A percentile compares a stretch with the other conserved stretches of the same genome.
These are phyloP conservation scores for Quercus engelmannii DNA, from an alignment of 306 rosid species.

Conservation along the genomic window DNA sequence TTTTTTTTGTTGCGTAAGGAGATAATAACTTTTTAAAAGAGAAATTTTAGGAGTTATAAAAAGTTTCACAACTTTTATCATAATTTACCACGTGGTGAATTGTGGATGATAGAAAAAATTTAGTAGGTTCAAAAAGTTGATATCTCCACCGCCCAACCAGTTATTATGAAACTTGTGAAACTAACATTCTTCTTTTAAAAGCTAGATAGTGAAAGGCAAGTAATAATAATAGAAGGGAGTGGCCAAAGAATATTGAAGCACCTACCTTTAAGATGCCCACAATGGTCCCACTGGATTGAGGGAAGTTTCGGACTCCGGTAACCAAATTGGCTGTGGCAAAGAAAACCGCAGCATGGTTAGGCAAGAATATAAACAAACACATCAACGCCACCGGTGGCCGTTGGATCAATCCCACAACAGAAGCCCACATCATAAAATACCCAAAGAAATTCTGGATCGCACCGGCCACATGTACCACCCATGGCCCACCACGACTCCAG, in stretches of 20 bases:
- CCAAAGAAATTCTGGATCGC: slow-evolving; percentile 59
- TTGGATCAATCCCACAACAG: slow-evolving; percentile 50
- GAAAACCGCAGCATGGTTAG: slow-evolving; percentile 55
- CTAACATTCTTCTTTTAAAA: too few relatives aligned
- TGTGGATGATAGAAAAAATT: too few relatives aligned
- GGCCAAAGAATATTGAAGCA: too few relatives aligned
- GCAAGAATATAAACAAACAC: slow-evolving; percentile 60
- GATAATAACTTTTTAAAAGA: too few relatives aligned
- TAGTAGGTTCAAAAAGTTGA: too few relatives aligned
- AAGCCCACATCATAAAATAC: slow-evolving; percentile 65
- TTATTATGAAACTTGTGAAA: too few relatives aligned
- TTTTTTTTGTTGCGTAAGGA: too few relatives aligned
- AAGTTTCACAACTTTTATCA: too few relatives aligned
- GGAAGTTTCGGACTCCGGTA: slow-evolving; percentile 64
- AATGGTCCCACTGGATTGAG: slow-evolving; percentile 62
- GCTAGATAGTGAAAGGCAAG: too few relatives aligned
- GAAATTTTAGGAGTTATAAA: too few relatives aligned
- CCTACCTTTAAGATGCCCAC: slow-evolving; percentile 78
- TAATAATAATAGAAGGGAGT: too few relatives aligned
- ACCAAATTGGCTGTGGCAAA: slow-evolving; percentile 68
- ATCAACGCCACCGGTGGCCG: slow-evolving; percentile 59
- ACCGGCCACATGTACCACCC: slow-evolving; percentile 60
- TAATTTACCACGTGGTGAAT: accelerated
- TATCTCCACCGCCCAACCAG: too few relatives aligned
- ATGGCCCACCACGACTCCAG: slow-evolving; percentile 40